Evolutionary conservation across 2,329 filamentous ascomycete genomes (phyloP).

Genomic region (Cytospora schulzeri): DNA sequence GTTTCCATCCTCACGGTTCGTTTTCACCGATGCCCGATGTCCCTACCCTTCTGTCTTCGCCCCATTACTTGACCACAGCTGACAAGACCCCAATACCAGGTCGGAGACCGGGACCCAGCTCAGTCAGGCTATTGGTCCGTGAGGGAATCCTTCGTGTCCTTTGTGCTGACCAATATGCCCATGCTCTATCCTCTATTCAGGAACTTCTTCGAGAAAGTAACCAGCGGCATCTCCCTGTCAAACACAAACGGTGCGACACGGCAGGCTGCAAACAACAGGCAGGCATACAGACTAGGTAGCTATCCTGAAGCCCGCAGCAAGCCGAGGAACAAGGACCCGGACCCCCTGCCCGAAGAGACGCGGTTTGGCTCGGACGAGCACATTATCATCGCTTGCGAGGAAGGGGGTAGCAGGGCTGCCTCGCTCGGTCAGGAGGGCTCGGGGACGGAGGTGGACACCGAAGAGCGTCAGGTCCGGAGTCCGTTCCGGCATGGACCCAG

Average conservation of each 20-base stretch:
- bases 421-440: background rate
- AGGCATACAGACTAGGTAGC: conserved; percentile 3
- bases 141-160: conserved; percentile 44
- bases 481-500: background rate
- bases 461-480: background rate
- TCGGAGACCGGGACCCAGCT: conserved; percentile 36
- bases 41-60: conserved; percentile 15
- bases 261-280: background rate
- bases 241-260: background rate
- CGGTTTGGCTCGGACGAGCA: conserved; percentile 9
- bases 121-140: conserved; percentile 43
- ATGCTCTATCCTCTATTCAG: conserved; percentile 42
- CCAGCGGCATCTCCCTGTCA: conserved; percentile 13
- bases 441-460: background rate
- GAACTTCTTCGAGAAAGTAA: conserved; percentile 31
- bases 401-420: background rate
- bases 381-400: background rate
- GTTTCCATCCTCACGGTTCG: conserved; percentile 46
- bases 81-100: conserved; percentile 25
- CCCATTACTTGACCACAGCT: background rate
- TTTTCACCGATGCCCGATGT: background rate
- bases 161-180: conserved; percentile 43
- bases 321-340: conserved; percentile 1
- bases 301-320: conserved; percentile 4
- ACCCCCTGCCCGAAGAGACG: background rate